Evolutionary conservation across 345 rosid species (phyloP).

Genomic region (Citrus cavaleriei): DNA sequence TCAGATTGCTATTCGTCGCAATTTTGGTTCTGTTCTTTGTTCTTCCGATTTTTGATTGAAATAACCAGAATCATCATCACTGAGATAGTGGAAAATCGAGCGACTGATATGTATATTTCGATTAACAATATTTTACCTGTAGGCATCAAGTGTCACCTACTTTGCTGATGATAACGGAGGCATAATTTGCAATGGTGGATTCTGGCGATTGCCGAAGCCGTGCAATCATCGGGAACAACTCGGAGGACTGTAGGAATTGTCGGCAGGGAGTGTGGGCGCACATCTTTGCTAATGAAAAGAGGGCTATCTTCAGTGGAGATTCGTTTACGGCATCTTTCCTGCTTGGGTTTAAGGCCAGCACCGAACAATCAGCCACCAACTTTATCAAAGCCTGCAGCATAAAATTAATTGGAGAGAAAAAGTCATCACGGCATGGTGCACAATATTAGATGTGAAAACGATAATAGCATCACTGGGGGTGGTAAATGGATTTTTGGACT

Average conservation of each 20-base stretch:
- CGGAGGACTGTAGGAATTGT: constrained; percentile 65
- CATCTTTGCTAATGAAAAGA: constrained; percentile 94
- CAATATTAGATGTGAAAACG: background rate
- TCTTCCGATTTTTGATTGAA: too few relatives aligned
- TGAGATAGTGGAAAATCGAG: background rate
- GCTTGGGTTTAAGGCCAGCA: constrained; percentile 62
- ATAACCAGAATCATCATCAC: background rate
- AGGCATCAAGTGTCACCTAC: constrained; percentile 28
- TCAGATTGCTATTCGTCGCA: too few relatives aligned
- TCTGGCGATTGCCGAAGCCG: constrained; percentile 88
- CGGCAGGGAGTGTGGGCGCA: constrained; percentile 76
- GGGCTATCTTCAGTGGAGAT: constrained; percentile 86
- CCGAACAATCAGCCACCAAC: constrained; percentile 73
- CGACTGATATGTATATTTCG: background rate
- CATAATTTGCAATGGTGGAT: constrained; percentile 75
- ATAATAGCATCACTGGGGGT: background rate
- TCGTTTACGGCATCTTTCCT: constrained; percentile 67
- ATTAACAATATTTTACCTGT: background rate
- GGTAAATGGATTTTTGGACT: background rate
- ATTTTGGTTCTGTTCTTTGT: too few relatives aligned
- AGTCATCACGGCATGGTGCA: background rate
- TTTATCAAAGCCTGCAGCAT: constrained; percentile 65
- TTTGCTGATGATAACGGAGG: constrained; percentile 64
- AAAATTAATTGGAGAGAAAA: background rate
- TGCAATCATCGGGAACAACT: constrained; percentile 66